Evolutionary conservation across 2,329 filamentous ascomycete genomes (phyloP), one percentile per base, ranked within the genome.

Genomic region (Trichoderma citrinoviride): DNA sequence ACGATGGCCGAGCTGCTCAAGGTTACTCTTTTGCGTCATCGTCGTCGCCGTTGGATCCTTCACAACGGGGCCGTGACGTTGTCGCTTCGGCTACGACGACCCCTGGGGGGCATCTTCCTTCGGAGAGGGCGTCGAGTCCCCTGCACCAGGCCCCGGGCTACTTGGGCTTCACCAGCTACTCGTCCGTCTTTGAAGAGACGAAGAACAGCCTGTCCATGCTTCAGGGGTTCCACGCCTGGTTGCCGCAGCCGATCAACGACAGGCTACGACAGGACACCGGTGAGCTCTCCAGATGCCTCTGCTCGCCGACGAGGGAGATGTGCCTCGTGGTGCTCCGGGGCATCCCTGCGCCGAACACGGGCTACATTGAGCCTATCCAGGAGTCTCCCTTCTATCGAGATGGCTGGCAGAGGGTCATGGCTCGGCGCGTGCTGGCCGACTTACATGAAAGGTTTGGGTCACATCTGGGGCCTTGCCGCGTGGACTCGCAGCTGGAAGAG

Each of bases 121-220:
- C 50, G 10, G 62, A 46, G 3, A 61, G 52, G 49, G 60, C 64
- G 7, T 44, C 66, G 5, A 60, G 43, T 7, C 66, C 58, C 7
- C 17, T 53, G 15, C 53, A 49, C 12, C 64, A 68, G 15, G 52
- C 61, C 3, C 64, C 70, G 15, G 80, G 80, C 1, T 81, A 81
- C 71, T 73, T 82, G n/a, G 80, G 80, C 61, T 80, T 77, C 68
- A 81, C 78, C 2, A 81, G 78, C 63, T 79, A 78, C 66, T 77
- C 73, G 54, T 73, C 75, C 15, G 77, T 81, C 23, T 78, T 77
- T 54, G 77, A 79, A 23, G 79, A 81, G 64, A 79, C 79, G 0
- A 73, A 77, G 8, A 76, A 75, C 46, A 79, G 74, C 19, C 69
- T 80, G 2, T 77, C 74, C 5, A 72, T 77, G 5, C 69, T 76